phyloP scores from a whole-genome alignment of 2,329 filamentous ascomycete species.

The Paradendryphiella salina region DNA sequence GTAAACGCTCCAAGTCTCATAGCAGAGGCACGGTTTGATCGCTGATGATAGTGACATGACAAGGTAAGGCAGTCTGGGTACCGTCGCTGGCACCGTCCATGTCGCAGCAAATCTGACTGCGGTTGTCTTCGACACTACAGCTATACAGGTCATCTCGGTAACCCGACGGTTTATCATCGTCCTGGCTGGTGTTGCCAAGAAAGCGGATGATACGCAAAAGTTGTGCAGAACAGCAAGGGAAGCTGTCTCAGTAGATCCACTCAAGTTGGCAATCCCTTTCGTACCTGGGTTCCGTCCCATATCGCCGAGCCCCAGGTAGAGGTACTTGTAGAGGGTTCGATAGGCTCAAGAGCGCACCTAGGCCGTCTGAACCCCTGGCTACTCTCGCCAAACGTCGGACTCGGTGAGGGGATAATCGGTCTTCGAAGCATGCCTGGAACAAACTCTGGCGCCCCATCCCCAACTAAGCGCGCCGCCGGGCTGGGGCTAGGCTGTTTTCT shows the following conservation, averaged over 20 bases:
- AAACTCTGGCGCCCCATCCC: conserved; percentile 8
- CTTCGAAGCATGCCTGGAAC: conserved; percentile 16
- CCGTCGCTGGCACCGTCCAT: no score
- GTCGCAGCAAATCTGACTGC: no score
- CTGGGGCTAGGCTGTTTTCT: conserved; percentile 20
- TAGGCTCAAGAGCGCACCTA: conserved; percentile 16
- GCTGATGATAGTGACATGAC: no score
- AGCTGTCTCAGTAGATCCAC: background rate
- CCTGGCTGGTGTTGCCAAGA: no score
- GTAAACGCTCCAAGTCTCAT: no score
- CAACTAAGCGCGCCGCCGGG: conserved; percentile 17
- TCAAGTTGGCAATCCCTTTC: conserved; percentile 11
- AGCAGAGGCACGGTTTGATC: no score
- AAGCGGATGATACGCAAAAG: no score
- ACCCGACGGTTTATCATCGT: no score
- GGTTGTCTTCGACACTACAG: no score
- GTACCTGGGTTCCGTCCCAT: conserved; percentile 22
- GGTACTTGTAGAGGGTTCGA: conserved; percentile 14
- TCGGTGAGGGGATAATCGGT: conserved; percentile 34
- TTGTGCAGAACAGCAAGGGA: no score
- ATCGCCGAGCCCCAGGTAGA: conserved; percentile 15
- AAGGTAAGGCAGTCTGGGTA: no score
- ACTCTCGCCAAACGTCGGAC: conserved; percentile 20
- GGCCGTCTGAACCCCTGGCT: conserved; percentile 24
- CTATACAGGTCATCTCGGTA: no score